These are phyloP conservation scores for Aphanomyces cochlioides DNA, from an alignment of 352 stramenopile species.

Conservation along the genomic window DNA sequence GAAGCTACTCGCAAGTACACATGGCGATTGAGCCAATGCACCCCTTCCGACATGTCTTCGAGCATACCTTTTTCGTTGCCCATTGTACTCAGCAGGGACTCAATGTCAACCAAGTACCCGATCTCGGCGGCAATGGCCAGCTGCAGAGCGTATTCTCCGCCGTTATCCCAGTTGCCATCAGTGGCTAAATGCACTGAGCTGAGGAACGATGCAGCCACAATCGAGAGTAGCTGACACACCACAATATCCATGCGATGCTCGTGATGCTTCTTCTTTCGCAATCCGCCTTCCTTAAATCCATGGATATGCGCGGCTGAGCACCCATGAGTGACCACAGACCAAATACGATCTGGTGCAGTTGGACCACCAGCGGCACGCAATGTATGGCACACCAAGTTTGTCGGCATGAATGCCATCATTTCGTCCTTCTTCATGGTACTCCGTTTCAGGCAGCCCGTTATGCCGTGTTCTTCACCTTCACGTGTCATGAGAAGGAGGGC, in stretches of 20 bases:
- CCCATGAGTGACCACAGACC: constrained; percentile 68
- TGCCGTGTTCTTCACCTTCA: constrained; percentile 71
- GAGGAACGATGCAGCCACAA: constrained; percentile 69
- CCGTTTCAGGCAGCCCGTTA: constrained; percentile 78
- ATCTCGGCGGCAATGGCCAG: constrained; percentile 47
- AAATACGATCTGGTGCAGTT: constrained; percentile 34
- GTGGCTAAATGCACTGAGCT: constrained; percentile 61
- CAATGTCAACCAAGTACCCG: constrained; percentile 89
- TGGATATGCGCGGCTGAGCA: constrained; percentile 73
- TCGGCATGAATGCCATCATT: constrained; percentile 79
- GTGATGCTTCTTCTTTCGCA: constrained; percentile 58
- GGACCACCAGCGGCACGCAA: constrained; percentile 49
- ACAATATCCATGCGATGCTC: constrained; percentile 81
- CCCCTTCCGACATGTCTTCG: constrained; percentile 84
- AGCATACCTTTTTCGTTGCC: constrained; percentile 96
- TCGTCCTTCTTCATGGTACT: constrained; percentile 86
- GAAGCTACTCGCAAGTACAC: constrained; percentile 79
- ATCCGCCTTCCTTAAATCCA: constrained; percentile 80
- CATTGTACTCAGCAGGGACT: constrained; percentile 91
- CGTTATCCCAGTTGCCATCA: constrained; percentile 44
- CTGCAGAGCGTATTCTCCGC: constrained; percentile 56
- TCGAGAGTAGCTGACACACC: constrained; percentile 64
- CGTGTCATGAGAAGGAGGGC: constrained; percentile 63
- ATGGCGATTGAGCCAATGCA: constrained; percentile 73
- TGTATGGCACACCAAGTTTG: constrained; percentile 80